phyloP scores from a whole-genome alignment of 345 rosid species.

The Eucalyptus camaldulensis region DNA sequence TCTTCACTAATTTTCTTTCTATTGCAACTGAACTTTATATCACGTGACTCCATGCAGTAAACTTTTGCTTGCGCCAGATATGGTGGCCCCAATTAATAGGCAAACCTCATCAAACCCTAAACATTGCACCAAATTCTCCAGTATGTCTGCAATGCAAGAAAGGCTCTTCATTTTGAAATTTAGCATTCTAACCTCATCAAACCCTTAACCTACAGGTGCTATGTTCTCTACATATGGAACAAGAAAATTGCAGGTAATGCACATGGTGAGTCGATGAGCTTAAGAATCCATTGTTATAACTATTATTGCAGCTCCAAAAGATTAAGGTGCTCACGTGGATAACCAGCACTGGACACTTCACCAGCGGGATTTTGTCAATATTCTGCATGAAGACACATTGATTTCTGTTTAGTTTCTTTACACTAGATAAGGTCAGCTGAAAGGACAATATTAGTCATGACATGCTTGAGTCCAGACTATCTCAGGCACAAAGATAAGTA shows the following conservation, averaged over 20 bases:
- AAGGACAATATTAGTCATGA: not conserved
- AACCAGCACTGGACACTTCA: conserved; percentile 84
- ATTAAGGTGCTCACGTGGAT: conserved; percentile 63
- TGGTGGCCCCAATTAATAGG: not conserved
- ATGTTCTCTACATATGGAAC: not conserved
- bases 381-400: conserved; percentile 32
- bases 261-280: not conserved
- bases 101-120: not conserved
- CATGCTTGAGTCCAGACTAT: not conserved
- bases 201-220: not conserved
- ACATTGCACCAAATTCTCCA: not conserved
- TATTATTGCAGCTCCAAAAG: not conserved
- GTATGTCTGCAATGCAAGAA: not conserved
- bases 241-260: not conserved
- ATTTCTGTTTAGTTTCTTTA: not conserved
- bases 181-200: not conserved
- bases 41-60: not conserved
- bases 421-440: not conserved
- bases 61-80: not conserved
- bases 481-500: conserved; percentile 2
- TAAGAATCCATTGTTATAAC: not conserved
- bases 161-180: not conserved
- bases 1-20: not conserved
- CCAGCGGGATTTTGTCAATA: conserved; percentile 78
- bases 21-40: not conserved